These are phyloP conservation scores for Colletotrichum caudatum DNA, from an alignment of 2,329 filamentous ascomycete species.

Conservation along the genomic window DNA sequence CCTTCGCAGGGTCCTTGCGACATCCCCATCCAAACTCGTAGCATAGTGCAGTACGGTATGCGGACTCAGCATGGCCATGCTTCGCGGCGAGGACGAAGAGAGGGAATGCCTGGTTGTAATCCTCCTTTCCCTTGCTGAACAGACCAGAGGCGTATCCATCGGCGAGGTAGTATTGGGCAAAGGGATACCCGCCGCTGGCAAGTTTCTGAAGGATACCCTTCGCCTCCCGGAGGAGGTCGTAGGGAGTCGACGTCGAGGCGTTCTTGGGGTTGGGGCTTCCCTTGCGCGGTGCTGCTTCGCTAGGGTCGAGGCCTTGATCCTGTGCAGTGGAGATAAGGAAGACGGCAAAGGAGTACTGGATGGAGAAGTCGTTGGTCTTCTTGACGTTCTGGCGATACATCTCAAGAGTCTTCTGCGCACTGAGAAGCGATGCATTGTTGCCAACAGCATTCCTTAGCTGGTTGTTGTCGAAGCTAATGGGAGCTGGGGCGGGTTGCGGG, in stretches of 20 bases:
- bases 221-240: constrained; percentile 85
- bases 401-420: constrained; percentile 92
- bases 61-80: constrained; percentile 96
- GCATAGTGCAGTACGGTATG: constrained; percentile 91
- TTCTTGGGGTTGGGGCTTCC: constrained; percentile 60
- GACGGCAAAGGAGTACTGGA: constrained; percentile 96
- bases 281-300: constrained; percentile 60
- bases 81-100: constrained; percentile 95
- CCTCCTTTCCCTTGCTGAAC: constrained; percentile 94
- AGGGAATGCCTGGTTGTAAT: constrained; percentile 91
- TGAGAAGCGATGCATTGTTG: constrained; percentile 89
- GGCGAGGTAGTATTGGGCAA: constrained; percentile 96
- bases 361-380: constrained; percentile 90
- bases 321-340: constrained; percentile 92
- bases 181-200: constrained; percentile 89
- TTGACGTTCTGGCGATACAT: constrained; percentile 99
- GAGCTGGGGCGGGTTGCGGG: constrained; percentile 77
- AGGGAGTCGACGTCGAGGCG: constrained; percentile 63
- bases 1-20: constrained; percentile 88
- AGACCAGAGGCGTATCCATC: constrained; percentile 95
- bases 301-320: constrained; percentile 73
- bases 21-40: constrained; percentile 99
- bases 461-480: constrained; percentile 83
- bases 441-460: constrained; percentile 83
- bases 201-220: constrained; percentile 89